Evolutionary conservation across 495 filamentous ascomycete genomes (phyloP), one percentile per base, ranked within the genome.

Genomic region (Cenococcum geophilum): DNA sequence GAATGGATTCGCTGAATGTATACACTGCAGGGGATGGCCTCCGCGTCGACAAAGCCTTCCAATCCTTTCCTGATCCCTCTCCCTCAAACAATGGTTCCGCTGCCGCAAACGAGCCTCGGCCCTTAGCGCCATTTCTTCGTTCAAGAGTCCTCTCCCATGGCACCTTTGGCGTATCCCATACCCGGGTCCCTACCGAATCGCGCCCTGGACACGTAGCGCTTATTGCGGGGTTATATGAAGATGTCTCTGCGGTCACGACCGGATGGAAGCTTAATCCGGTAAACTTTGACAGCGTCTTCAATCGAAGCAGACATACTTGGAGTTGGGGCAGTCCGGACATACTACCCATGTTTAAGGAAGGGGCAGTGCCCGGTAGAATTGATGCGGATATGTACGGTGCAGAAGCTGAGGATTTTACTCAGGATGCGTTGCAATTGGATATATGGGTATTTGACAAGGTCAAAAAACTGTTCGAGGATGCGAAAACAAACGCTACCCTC

Each of bases 301-400:
- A 99, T 70, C 85, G 88, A 59, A 97, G 92, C 70, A 77, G 88
- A 32, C 95, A 97, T 75, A 97, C 95, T 4, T 99, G 95, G 95
- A 92, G 90, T 72, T 99, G 95, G 95, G 93, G 95, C 8, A 97
- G 92, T 68, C 92, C 92, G 12, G 95, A 99, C 77, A 99, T 99
- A 68, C 76, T 97, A 55, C 89, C 85, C 11, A 99, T 99, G 95
- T 99, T 99, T 70, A 83, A 95, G 70, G 83, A 92, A 63, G 95
- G 95, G 0, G 95, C 93, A 8, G 84, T 87, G n/a, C 88, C 89
- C 5, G 89, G 89, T 0, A 80, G 87, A 59, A 85, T 99, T 10
- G 89, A 96, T 72, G 86, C 88, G 21, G 86, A 87, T 58, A 89
- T 79, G 47, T 99, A 99, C 70, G 82, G 78, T 20, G 83, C 88